These are phyloP conservation scores for Metschnikowia continentalis DNA, from an alignment of 805 yeast genomes.

Conservation along the genomic window DNA sequence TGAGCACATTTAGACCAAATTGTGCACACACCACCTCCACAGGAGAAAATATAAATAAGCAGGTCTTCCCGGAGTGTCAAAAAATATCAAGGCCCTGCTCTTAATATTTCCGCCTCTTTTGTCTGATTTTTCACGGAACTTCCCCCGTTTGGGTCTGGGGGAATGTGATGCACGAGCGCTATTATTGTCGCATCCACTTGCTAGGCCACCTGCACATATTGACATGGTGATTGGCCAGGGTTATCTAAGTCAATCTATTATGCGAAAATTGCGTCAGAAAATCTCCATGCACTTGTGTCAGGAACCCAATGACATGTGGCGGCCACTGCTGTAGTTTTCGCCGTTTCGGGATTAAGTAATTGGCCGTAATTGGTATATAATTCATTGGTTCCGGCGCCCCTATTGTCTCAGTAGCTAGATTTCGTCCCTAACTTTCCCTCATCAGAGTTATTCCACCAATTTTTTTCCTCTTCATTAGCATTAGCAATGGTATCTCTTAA, in stretches of 20 bases:
- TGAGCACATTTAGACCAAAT: background rate
- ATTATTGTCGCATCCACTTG: background rate
- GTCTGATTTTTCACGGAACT: background rate
- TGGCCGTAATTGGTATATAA: background rate
- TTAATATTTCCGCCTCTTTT: background rate
- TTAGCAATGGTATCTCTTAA: conserved; percentile 7
- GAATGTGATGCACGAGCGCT: conserved; percentile 1
- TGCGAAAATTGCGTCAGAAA: background rate
- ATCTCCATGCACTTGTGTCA: background rate
- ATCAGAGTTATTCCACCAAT: background rate
- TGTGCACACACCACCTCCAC: background rate
- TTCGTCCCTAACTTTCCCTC: background rate
- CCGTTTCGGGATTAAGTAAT: background rate
- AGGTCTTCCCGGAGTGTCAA: too few relatives aligned
- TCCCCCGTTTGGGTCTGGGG: background rate
- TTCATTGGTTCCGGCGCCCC: too few relatives aligned
- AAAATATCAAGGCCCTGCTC: background rate
- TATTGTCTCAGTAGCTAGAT: background rate
- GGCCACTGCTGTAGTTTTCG: background rate
- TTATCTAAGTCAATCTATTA: background rate
- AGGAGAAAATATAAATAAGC: background rate
- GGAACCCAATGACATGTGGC: background rate
- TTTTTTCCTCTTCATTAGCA: too few relatives aligned
- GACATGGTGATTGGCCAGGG: background rate
- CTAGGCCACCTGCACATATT: background rate